Base-by-base conservation (phyloP, 2,329 filamentous ascomycete species). In the Alternaria tenuissima region DNA sequence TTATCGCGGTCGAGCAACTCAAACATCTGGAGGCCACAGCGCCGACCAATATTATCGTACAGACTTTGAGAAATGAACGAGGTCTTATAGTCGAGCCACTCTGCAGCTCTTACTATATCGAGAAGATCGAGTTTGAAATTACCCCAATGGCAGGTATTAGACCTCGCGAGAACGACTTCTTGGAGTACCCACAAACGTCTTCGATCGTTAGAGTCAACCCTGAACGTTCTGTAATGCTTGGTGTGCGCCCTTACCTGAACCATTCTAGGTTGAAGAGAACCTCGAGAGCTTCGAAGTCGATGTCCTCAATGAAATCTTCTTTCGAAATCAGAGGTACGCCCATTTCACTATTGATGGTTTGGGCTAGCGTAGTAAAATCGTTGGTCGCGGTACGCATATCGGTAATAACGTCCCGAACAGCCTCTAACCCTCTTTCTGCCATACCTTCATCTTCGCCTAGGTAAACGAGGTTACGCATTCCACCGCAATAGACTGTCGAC, bases 231-330 rank as follows among this genome's bases (percentile, higher is more conserved):
- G 1, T 3, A 3, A 20, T 3, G 20, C 20, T 47, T 0, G 28
- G 1, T 16, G 28, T 5, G 1, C 0, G 7, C 2, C 4, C 28
- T 47, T 47, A 47, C 44, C 44, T 34, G 7, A 47, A 34, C 44
- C 44, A 47, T 20, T 20, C 3, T 0, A 20, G 3, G 16, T 1
- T 11, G n/a, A 9, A 47, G 0, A 47, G 4, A 11, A 2, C 18
- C n/a, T 22, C 18, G 1, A 47, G 44, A 34, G 18, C 4, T 2
- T 22, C 28, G 4, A 34, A 22, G 1, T 47, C 44, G 1, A 47
- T 0, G 2, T 1, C 7, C 1, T 3, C 1, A 5, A 1, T 34
- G 0, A 47, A 34, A 0, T 5, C 6, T 20, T 47, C n/a, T 0
- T 22, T 9, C 3, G 44, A 18, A 18, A 18, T 18, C 18, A 18